Conservation (phyloP, 768 basidiomycete genomes). For the Tubosaeta sp. region DNA sequence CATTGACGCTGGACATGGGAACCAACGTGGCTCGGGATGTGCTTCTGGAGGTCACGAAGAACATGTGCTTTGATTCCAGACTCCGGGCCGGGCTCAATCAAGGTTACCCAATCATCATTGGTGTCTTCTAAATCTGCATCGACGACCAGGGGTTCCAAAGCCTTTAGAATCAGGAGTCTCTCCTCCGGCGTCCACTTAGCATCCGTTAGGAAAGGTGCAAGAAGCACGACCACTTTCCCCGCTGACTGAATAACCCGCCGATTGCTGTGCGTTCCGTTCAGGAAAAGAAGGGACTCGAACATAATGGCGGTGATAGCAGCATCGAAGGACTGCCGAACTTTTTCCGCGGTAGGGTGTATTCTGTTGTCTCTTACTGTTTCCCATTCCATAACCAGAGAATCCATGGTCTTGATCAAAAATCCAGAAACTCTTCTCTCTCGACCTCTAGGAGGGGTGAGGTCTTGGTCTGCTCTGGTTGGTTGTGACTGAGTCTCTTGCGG, state of each 20-base stretch:
- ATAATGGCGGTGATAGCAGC: constrained; percentile 58
- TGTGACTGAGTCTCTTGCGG: constrained; percentile 6
- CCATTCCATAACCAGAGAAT: constrained; percentile 47
- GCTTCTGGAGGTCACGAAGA: constrained; percentile 35
- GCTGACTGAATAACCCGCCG: constrained; percentile 60
- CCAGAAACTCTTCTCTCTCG: constrained; percentile 60
- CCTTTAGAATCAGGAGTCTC: constrained; percentile 58
- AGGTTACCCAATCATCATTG: constrained; percentile 38
- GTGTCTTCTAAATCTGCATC: constrained; percentile 30
- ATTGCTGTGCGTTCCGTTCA: constrained; percentile 63
- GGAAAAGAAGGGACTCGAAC: constrained; percentile 62
- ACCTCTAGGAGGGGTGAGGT: constrained; percentile 44
- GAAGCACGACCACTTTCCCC: constrained; percentile 47
- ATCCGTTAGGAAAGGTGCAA: constrained; percentile 37
- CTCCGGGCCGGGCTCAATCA: constrained; percentile 41
- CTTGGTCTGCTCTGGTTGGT: constrained; percentile 16
- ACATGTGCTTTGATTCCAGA: constrained; percentile 64
- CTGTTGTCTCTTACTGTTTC: constrained; percentile 34
- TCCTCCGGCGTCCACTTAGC: constrained; percentile 56
- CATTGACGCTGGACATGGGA: constrained; percentile 27
- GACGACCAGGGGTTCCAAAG: constrained; percentile 61
- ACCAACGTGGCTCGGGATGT: constrained; percentile 7
- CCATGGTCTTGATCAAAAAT: constrained; percentile 61
- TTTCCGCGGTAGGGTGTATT: constrained; percentile 52
- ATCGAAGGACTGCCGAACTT: constrained; percentile 65